A percentile compares a stretch with the other conserved stretches of the same genome.
These are phyloP conservation scores for Phytopythium helicoides DNA, from an alignment of 352 stramenopile species.

Conservation along the genomic window DNA sequence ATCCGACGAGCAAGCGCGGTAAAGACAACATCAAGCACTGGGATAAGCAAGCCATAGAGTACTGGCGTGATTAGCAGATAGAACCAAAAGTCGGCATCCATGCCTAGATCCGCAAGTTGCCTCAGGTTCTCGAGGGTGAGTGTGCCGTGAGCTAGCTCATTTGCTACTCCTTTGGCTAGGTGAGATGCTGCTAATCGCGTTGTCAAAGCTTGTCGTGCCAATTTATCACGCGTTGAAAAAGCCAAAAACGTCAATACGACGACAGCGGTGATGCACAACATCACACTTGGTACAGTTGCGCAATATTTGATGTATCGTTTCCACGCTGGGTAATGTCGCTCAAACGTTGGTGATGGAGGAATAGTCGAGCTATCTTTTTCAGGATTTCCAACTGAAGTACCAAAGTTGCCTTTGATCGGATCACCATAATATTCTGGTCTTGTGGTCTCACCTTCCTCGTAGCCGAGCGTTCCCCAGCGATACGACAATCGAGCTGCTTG, in stretches of 20 bases:
- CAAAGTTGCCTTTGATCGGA: slow-evolving; percentile 13
- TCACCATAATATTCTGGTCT: slow-evolving; percentile 83
- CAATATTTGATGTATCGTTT: slow-evolving; percentile 77
- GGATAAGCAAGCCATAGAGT: slow-evolving; percentile 86
- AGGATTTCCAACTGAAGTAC: neutral
- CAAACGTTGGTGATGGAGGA: slow-evolving; percentile 6
- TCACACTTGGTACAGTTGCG: slow-evolving; percentile 62
- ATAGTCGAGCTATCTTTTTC: slow-evolving; percentile 1
- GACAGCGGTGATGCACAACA: slow-evolving; percentile 50
- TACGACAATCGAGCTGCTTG: slow-evolving; percentile 79
- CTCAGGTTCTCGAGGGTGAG: slow-evolving; percentile 64
- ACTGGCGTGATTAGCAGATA: slow-evolving; percentile 83
- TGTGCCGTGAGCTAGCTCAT: slow-evolving; percentile 28
- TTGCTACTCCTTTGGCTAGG: slow-evolving; percentile 47
- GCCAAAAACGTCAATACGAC: slow-evolving; percentile 60
- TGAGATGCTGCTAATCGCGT: slow-evolving; percentile 36
- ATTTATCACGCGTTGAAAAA: slow-evolving; percentile 81
- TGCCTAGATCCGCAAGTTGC: slow-evolving; percentile 51
- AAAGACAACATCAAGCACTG: slow-evolving; percentile 77
- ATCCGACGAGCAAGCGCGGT: slow-evolving; percentile 85
- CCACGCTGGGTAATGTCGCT: slow-evolving; percentile 59
- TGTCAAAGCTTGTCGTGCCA: slow-evolving; percentile 45
- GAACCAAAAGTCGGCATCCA: slow-evolving; percentile 81
- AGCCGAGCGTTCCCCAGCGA: slow-evolving; percentile 87
- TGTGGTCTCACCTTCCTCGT: slow-evolving; percentile 81